A percentile compares a stretch with the other conserved stretches of the same genome.
Conservation (phyloP, 1,139 yeast species). For the Geotrichum carabidarum region DNA sequence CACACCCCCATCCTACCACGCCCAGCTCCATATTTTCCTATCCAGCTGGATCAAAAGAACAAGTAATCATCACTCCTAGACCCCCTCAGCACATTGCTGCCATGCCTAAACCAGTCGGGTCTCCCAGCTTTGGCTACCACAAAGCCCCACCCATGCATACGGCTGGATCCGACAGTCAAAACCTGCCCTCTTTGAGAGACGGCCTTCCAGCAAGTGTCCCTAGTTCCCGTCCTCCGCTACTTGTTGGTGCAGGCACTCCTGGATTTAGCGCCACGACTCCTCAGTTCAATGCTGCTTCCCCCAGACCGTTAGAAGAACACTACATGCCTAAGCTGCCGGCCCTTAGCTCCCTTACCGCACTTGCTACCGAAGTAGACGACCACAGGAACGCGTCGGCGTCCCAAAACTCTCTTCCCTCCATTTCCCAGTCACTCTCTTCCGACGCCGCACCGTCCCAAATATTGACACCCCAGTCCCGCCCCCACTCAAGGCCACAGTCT, state of each 20-base stretch:
- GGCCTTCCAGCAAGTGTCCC: neutral
- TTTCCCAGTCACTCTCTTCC: slow-evolving; percentile 7
- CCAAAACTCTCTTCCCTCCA: slow-evolving; percentile 16
- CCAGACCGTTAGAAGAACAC: slow-evolving; percentile 9
- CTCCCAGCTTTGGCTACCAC: slow-evolving; percentile 6
- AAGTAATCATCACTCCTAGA: neutral
- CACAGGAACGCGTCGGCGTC: neutral
- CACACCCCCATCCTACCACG: slow-evolving; percentile 11
- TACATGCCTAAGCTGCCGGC: slow-evolving; percentile 15
- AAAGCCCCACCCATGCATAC: neutral
- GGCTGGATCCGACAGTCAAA: neutral
- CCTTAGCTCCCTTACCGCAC: slow-evolving; percentile 18
- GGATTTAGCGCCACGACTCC: slow-evolving; percentile 15
- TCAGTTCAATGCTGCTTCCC: slow-evolving; percentile 12
- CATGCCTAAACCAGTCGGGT: neutral
- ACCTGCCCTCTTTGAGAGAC: neutral
- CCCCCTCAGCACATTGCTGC: neutral
- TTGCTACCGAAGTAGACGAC: slow-evolving; percentile 19
- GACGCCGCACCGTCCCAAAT: slow-evolving; percentile 23
- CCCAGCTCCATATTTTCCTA: slow-evolving; percentile 17
- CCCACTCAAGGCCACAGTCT: slow-evolving; percentile 24
- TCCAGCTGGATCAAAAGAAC: slow-evolving; percentile 4
- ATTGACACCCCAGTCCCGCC: slow-evolving; percentile 31
- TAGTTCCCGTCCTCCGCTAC: neutral
- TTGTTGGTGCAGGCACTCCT: slow-evolving; percentile 7